Evolutionary conservation across 345 rosid species (phyloP), one percentile per base, ranked within the genome.

Genomic region (Sisymbrium altissimum): DNA sequence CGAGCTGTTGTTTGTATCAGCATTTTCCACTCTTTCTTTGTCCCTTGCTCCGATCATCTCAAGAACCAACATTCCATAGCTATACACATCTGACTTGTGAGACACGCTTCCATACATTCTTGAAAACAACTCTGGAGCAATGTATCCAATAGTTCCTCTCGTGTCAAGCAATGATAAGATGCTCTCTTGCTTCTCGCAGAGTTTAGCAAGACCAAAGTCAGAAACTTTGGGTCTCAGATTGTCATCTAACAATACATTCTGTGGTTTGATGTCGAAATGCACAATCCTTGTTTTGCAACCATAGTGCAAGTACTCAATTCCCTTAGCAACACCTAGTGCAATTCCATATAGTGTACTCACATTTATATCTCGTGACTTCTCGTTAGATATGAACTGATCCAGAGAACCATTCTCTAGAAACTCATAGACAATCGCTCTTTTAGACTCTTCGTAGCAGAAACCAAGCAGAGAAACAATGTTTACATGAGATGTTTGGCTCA

Each of bases 231-330:
- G 88, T 12, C 30, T 27, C 0, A 86, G 66, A 10, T 73, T 29
- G 1, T 78, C 58, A 48, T 86, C 80, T 13, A 84, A 60, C 1
- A 86, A 60, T 35, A 86, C 71, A 40, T 83, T 86, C 4, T 84
- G 88, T 14, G 88, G 86, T 33, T 86, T 84, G 2, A 83, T 84
- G 66, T 84, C 84, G 10, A 84, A 82, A 40, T 86, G 87, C 25
- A 86, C 55, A 36, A 84, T 86, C 48, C 85, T 81, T 7, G 78
- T 76, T 61, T 70, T 80, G 50, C 91, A 86, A 4, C 87, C 84
- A 4, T 74, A 7, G 29, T 83, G 87, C 1, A 84, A 73, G 50
- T 84, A 84, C 70, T 81, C 85, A 3, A 84, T 50, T 23, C 90
- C 86, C 19, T 78, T 64, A 12, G 85, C 86, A 46, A 83, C 50